These are phyloP conservation scores for Mentha longifolia DNA, from an alignment of 257 asterid species.

Conservation along the genomic window DNA sequence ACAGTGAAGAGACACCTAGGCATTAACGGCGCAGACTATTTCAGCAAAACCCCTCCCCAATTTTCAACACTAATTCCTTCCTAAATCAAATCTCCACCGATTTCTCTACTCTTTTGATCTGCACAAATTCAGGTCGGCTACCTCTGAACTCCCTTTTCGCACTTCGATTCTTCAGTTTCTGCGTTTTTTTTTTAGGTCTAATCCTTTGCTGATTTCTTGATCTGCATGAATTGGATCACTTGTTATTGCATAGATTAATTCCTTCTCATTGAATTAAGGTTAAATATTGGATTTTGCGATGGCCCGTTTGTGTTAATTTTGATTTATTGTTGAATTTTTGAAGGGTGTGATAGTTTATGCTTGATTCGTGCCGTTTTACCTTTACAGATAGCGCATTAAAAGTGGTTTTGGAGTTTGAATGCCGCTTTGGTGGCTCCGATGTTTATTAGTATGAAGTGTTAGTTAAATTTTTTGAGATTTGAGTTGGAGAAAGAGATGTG, in stretches of 20 bases:
- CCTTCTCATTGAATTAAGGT: background rate
- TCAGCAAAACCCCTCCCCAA: slow-evolving; percentile 34
- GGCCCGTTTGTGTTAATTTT: background rate
- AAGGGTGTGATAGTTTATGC: background rate
- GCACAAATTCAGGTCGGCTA: slow-evolving; percentile 36
- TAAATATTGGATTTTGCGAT: slow-evolving; percentile 23
- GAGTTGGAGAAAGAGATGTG: background rate
- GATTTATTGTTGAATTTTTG: background rate
- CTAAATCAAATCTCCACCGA: slow-evolving; percentile 17
- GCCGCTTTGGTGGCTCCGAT: background rate
- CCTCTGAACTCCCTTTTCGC: slow-evolving; percentile 9
- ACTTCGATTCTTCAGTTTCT: background rate
- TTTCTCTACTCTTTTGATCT: slow-evolving; percentile 20
- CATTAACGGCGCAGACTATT: slow-evolving; percentile 27
- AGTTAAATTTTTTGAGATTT: slow-evolving; percentile 10
- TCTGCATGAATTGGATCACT: slow-evolving; percentile 41
- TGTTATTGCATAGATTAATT: slow-evolving; percentile 26
- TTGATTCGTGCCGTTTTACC: slow-evolving; percentile 1
- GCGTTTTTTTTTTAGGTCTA: background rate
- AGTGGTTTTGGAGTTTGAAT: background rate
- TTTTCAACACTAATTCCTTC: slow-evolving; percentile 18
- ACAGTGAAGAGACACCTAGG: slow-evolving; percentile 17
- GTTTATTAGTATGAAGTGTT: background rate
- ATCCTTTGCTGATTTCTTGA: slow-evolving; percentile 28
- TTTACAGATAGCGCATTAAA: background rate